These are phyloP conservation scores for Auriscalpium microsporum DNA, from an alignment of 768 basidiomycete species.

Conservation along the genomic window DNA sequence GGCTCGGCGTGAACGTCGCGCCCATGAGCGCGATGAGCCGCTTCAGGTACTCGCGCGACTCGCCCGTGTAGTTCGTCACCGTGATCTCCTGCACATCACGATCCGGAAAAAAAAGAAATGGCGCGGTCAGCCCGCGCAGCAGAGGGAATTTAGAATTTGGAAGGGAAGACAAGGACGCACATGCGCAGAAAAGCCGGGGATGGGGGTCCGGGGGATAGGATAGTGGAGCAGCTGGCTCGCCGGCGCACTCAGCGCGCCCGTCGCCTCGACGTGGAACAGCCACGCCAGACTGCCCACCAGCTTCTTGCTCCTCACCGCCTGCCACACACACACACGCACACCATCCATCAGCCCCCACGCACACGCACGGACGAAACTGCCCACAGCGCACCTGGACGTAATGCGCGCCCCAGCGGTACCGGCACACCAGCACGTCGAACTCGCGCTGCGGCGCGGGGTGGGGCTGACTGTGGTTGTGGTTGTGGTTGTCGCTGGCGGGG, in stretches of 20 bases:
- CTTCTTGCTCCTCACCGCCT: constrained; percentile 55
- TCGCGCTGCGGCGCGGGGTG: constrained; percentile 29
- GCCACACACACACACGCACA: constrained; percentile 3
- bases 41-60: constrained; percentile 81
- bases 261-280: constrained; percentile 72
- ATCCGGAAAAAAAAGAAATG: not conserved
- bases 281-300: constrained; percentile 75
- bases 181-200: constrained; percentile 51
- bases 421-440: constrained; percentile 70
- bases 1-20: constrained; percentile 71
- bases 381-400: constrained; percentile 63
- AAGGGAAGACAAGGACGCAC: constrained; percentile 40
- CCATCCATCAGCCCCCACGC: not conserved
- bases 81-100: constrained; percentile 55
- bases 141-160: no score
- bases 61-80: constrained; percentile 84
- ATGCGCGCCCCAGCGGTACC: constrained; percentile 56
- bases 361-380: no score
- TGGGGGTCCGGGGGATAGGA: constrained; percentile 56
- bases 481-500: no score
- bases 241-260: constrained; percentile 51
- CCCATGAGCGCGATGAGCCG: constrained; percentile 72
- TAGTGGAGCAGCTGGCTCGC: constrained; percentile 78
- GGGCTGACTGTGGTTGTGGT: no score
- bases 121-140: not conserved